phyloP scores from a whole-genome alignment of 2,329 filamentous ascomycete species.

The Aspergillus caelatus region DNA sequence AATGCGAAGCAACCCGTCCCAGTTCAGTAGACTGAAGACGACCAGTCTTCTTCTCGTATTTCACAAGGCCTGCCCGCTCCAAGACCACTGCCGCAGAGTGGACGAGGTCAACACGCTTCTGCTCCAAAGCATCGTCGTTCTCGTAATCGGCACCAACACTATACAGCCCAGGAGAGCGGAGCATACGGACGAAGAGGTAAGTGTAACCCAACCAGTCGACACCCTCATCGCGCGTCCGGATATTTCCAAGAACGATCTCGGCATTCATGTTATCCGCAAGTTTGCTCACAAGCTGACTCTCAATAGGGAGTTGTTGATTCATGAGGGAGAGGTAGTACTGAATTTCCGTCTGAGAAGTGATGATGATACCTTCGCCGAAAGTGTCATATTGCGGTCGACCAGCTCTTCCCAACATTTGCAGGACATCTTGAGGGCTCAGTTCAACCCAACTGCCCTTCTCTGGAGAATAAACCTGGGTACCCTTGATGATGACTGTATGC shows the following conservation, averaged over 20 bases:
- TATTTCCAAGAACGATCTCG: conserved; percentile 91
- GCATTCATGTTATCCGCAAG: conserved; percentile 96
- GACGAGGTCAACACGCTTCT: conserved; percentile 95
- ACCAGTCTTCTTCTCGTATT: conserved; percentile 93
- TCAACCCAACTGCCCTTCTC: conserved; percentile 99
- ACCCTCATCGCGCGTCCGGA: conserved; percentile 87
- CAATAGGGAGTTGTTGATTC: conserved; percentile 96
- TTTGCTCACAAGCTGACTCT: conserved; percentile 92
- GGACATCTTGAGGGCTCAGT: conserved; percentile 91
- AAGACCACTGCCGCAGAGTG: conserved; percentile 89
- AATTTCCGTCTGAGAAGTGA: conserved; percentile 91
- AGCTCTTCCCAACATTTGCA: conserved; percentile 98
- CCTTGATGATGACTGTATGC: conserved; percentile 98
- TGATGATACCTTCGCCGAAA: conserved; percentile 98
- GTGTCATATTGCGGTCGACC: conserved; percentile 96
- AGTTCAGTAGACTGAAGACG: conserved; percentile 89
- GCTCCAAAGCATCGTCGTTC: conserved; percentile 85
- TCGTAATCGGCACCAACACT: conserved; percentile 96
- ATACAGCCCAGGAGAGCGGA: conserved; percentile 91
- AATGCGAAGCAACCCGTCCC: conserved; percentile 93
- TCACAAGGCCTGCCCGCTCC: conserved; percentile 84
- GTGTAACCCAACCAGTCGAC: conserved; percentile 99
- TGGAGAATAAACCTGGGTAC: conserved; percentile 95
- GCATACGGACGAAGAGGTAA: conserved; percentile 96
- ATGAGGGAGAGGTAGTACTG: conserved; percentile 96